phyloP scores from a whole-genome alignment of 2,329 filamentous ascomycete genomes.

The Sclerotinia minor region DNA sequence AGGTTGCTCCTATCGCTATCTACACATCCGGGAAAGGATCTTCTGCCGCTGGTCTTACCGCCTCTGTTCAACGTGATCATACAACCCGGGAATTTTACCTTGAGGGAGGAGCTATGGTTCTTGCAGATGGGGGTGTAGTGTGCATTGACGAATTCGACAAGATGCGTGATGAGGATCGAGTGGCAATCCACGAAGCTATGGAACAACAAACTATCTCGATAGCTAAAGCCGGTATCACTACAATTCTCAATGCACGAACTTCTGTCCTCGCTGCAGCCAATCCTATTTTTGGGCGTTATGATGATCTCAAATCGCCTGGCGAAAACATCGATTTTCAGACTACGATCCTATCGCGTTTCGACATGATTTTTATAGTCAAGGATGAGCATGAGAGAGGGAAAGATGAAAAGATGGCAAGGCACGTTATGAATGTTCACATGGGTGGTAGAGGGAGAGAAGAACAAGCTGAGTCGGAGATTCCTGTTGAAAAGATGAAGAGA shows the following conservation, averaged over 20 bases:
- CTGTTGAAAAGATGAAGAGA: constrained; percentile 94
- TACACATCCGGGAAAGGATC: constrained; percentile 99
- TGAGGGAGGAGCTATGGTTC: constrained; percentile 96
- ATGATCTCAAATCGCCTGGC: constrained; percentile 94
- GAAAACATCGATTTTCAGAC: constrained; percentile 99
- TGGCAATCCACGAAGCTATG: constrained; percentile 99
- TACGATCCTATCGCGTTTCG: constrained; percentile 95
- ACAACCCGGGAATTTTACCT: constrained; percentile 95
- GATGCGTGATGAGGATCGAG: constrained; percentile 97
- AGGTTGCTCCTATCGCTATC: constrained; percentile 92
- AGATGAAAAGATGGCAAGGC: constrained; percentile 90
- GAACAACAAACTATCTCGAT: constrained; percentile 99
- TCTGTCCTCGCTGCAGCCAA: constrained; percentile 95
- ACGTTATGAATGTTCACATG: constrained; percentile 98
- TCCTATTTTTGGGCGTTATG: constrained; percentile 95
- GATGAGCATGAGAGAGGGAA: constrained; percentile 89
- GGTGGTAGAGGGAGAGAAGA: constrained; percentile 81
- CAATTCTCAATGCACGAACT: constrained; percentile 92
- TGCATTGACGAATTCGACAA: constrained; percentile 99
- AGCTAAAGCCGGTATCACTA: constrained; percentile 97
- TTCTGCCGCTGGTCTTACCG: constrained; percentile 94
- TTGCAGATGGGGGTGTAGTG: constrained; percentile 93
- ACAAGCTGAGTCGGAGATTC: constrained; percentile 80
- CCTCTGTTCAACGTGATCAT: constrained; percentile 91
- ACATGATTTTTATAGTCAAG: constrained; percentile 99